Base-by-base conservation (phyloP, 306 rosid genomes). In the Vigna reflexopilosa region DNA sequence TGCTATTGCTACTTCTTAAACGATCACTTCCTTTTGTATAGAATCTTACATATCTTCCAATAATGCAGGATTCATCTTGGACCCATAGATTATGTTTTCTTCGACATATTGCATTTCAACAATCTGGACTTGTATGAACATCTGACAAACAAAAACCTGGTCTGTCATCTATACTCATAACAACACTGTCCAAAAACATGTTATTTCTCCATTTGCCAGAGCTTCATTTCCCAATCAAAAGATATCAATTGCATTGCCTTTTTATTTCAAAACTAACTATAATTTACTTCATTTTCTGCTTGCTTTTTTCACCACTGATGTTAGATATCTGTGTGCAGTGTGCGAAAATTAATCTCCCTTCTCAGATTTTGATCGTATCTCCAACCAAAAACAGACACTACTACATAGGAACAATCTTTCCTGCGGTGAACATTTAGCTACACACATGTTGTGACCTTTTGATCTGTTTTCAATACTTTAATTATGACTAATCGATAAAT, bases 361-460 rank as follows among this genome's bases (percentile, higher is more conserved):
- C 17, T 0, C 83, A 81, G 5, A 12, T 17, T 0, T 20, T 79
- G 42, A 61, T 76, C 7, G 0, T 87, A 6, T 19, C 48, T 8
- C 76, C 86, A 3, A 45, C 79, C 0, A 77, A 40, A 11, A 22
- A 22, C 6, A 22, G 34, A 52, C 2, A 14, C 26, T 19, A 19
- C 26, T 81, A 58, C 65, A 30, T 38, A 49, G 90, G 84, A 66
- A 20, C n/a, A 14, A 4, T 81, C 34, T 81, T 74, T 15, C 42
- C 57, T 17, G 10, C 12, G 80, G 84, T 75, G 48, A 68, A 61
- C 11, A 55, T 55, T 55, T 55, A 19, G 59, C 5, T 19, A 54
- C 59, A 17, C 4, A n/a, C 4, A 8, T 19, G 59, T 1, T 8
- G 10, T 4, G 12, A 24, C 5, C 13, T 24, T 5, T 19, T 13